phyloP scores from a whole-genome alignment of 2,329 filamentous ascomycete genomes.

The Apiospora sp. region DNA sequence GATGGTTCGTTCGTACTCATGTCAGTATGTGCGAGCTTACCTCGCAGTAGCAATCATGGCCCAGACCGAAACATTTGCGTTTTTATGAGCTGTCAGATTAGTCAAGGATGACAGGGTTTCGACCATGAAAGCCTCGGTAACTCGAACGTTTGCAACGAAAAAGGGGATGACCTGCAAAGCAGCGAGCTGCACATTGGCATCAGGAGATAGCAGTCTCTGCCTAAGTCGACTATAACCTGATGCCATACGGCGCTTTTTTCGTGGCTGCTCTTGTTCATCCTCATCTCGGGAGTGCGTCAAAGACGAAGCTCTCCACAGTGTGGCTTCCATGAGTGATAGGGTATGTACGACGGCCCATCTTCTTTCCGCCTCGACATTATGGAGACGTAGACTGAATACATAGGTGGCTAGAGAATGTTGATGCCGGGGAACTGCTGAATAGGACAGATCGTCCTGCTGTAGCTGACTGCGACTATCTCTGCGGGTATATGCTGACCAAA shows the following conservation, averaged over 20 bases:
- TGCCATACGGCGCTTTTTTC: constrained; percentile 59
- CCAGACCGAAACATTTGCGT: constrained; percentile 75
- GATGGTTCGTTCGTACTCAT: not conserved
- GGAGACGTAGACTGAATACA: constrained; percentile 61
- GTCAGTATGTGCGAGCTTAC: constrained; percentile 53
- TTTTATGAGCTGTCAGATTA: constrained; percentile 73
- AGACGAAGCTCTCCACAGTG: constrained; percentile 45
- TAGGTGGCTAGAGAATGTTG: constrained; percentile 54
- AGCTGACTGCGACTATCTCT: constrained; percentile 76
- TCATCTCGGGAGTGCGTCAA: constrained; percentile 30
- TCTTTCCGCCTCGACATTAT: constrained; percentile 63
- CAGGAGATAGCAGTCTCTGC: constrained; percentile 55
- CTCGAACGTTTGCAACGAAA: constrained; percentile 55
- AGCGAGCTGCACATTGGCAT: constrained; percentile 55
- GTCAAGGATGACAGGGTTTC: constrained; percentile 66
- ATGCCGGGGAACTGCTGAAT: constrained; percentile 55
- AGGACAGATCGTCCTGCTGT: constrained; percentile 78
- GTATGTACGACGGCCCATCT: constrained; percentile 68
- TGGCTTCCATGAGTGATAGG: constrained; percentile 64
- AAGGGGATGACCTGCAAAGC: constrained; percentile 67
- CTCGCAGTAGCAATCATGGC: constrained; percentile 83
- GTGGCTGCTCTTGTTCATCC: constrained; percentile 53
- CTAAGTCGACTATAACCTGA: constrained; percentile 55
- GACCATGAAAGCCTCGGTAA: constrained; percentile 59
- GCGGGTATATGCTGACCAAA: constrained; percentile 82